Evolutionary conservation across 2,329 filamentous ascomycete genomes (phyloP).

Genomic region (Aureobasidium zeae): DNA sequence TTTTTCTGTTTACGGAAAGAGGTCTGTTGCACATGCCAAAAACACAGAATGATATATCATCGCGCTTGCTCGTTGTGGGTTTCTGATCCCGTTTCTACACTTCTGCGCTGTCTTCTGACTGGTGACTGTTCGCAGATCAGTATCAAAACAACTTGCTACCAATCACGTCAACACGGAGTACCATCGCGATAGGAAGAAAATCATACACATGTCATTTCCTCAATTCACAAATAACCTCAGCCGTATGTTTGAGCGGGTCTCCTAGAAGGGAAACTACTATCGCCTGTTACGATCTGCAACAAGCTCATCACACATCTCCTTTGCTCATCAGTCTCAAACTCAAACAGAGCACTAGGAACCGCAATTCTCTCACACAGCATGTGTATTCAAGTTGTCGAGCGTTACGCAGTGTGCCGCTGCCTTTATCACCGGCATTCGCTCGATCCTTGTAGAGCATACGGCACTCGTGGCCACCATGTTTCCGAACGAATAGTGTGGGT

Average conservation of each 20-base stretch:
- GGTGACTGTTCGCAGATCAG: slow-evolving; percentile 4
- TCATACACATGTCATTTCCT: too few relatives aligned
- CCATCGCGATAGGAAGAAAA: background rate
- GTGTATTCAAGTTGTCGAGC: slow-evolving; percentile 81
- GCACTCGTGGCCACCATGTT: slow-evolving; percentile 60
- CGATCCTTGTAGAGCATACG: slow-evolving; percentile 70
- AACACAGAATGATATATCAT: too few relatives aligned
- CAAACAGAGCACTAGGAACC: too few relatives aligned
- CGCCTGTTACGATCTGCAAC: too few relatives aligned
- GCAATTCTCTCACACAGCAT: slow-evolving; percentile 42
- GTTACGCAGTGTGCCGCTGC: slow-evolving; percentile 79
- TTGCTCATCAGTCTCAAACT: too few relatives aligned
- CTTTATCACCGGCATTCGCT: slow-evolving; percentile 81
- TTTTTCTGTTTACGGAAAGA: slow-evolving; percentile 9
- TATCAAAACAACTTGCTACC: background rate
- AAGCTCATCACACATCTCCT: background rate
- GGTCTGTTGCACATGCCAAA: background rate
- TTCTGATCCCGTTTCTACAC: too few relatives aligned
- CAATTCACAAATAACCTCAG: too few relatives aligned
- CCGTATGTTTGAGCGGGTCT: too few relatives aligned
- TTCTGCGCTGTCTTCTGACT: slow-evolving; percentile 2
- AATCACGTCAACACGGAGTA: background rate
- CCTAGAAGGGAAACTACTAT: too few relatives aligned
- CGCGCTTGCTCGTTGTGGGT: too few relatives aligned
- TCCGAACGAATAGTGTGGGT: slow-evolving; percentile 71